Conservation (phyloP, 345 rosid species). For the Populus euphratica region DNA sequence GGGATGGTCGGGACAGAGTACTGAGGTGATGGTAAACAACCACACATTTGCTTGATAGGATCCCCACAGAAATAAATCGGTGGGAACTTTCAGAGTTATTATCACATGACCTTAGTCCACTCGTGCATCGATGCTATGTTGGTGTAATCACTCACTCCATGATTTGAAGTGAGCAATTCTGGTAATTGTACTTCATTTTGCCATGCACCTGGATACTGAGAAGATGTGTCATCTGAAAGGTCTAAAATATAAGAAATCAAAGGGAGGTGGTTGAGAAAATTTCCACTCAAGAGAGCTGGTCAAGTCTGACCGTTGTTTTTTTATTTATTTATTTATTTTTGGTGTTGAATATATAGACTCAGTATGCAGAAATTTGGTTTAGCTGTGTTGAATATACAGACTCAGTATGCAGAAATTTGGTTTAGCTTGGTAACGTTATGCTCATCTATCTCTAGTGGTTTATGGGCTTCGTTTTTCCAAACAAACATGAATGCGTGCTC, state of each 20-base stretch:
- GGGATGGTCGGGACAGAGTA: background rate
- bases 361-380: background rate
- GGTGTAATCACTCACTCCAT: background rate
- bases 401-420: background rate
- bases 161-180: background rate
- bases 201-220: background rate
- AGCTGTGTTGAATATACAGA: background rate
- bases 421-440: background rate
- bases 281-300: background rate
- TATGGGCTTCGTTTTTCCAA: background rate
- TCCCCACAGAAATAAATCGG: background rate
- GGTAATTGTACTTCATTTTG: background rate
- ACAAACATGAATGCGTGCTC: background rate
- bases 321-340: background rate
- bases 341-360: background rate
- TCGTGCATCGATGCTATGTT: background rate
- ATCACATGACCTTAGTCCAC: background rate
- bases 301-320: background rate
- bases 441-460: background rate
- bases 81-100: background rate
- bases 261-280: background rate
- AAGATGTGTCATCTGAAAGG: background rate
- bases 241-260: background rate
- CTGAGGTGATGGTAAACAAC: background rate
- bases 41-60: background rate